Conservation (phyloP, 23 red algal species). For the Chondrus crispus region DNA sequence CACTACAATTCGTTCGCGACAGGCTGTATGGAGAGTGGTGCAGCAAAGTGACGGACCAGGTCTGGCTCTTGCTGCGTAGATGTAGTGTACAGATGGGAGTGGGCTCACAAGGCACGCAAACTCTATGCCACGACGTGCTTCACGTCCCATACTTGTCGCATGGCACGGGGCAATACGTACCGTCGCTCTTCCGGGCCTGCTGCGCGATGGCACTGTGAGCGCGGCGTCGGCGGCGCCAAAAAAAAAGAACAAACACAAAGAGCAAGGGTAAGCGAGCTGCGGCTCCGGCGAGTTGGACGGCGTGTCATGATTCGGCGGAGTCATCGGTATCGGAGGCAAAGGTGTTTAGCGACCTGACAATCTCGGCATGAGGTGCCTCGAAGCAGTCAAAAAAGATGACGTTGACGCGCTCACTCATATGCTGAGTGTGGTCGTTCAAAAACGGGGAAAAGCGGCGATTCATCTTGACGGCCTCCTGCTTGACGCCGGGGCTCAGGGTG, state of each 20-base stretch:
- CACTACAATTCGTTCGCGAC: no score
- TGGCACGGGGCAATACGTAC: no score
- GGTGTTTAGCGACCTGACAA: conserved; percentile 5
- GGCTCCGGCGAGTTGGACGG: background rate
- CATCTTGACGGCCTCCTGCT: conserved; percentile 47
- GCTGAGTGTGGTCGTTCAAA: background rate
- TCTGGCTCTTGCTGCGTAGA: no score
- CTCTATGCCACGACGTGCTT: no score
- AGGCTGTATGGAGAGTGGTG: no score
- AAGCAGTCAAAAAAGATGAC: conserved; percentile 74
- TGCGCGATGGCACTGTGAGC: no score
- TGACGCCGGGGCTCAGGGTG: conserved; percentile 26
- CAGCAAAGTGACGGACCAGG: no score
- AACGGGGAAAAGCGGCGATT: conserved; percentile 34
- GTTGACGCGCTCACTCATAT: conserved; percentile 15
- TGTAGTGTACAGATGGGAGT: no score
- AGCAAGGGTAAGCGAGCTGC: no score
- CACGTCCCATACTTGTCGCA: no score
- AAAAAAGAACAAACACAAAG: background rate
- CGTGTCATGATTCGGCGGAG: background rate
- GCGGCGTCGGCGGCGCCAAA: background rate
- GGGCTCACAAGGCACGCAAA: no score
- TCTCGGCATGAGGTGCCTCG: background rate
- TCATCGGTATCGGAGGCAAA: background rate
- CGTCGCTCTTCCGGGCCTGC: no score